Evolutionary conservation across 2,329 filamentous ascomycete species (phyloP), one percentile per base, ranked within the genome.

Genomic region (Beauveria caledonica): DNA sequence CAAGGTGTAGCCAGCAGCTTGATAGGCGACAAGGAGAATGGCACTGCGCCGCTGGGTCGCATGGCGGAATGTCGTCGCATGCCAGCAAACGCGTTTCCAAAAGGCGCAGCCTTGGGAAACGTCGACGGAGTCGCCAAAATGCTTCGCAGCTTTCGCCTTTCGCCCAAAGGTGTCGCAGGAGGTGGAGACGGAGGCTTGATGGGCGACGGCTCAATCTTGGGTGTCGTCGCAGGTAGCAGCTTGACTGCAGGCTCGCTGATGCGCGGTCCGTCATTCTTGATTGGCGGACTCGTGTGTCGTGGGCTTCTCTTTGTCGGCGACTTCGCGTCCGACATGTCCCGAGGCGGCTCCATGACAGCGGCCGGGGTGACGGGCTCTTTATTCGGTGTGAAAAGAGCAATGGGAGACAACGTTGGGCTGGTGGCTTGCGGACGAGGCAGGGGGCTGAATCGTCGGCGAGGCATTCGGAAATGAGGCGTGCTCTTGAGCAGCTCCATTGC

Each of bases 221-320:
- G 66, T 44, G 62, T 66, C 4, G 64, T 40, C 8, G 62, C 63
- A 15, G 72, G 72, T n/a, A 66, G 25, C 46, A 74, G 64, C 60
- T 66, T 67, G 60, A 73, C 63, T 25, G 72, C 66, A 3, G 64
- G 67, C 39, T 68, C 66, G n/a, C 65, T 67, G 53, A 74, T 59
- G 25, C 68, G 70, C 36, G 62, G 64, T 21, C 67, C 57, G 9
- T 63, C 63, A 48, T 55, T 64, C 64, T 68, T 68, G 54, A 71
- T 62, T 7, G 59, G 59, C 52, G 69, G 69, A 46, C 62, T 69
- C 2, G 64, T 63, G 13, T 69, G 66, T n/a, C 65, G 64, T 25
- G 67, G 63, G 29, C 66, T 61, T 42, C 66, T 66, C 66, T 73
- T 74, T 21, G 65, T 67, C 1, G 72, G 72, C 5, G 71, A 74